Percentiles rank a stretch among this genome's conserved stretches.
Evolutionary conservation across 306 rosid species (phyloP).

Genomic region (Pterocarpus macrocarpus): DNA sequence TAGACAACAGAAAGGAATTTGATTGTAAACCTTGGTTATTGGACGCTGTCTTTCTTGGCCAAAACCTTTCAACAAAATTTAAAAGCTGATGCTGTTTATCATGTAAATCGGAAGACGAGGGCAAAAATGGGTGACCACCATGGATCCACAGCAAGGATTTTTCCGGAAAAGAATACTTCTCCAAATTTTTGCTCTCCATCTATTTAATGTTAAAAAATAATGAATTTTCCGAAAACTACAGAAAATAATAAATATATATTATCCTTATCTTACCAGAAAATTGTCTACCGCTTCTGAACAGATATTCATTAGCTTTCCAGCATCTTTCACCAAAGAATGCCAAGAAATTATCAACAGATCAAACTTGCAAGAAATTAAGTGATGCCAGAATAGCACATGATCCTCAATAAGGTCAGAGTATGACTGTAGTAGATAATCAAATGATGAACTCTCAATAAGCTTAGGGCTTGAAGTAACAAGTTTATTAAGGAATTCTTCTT

Average conservation of each 20-base stretch:
- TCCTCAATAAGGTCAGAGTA: constrained; percentile 69
- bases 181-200: constrained; percentile 64
- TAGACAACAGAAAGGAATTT: constrained; percentile 31
- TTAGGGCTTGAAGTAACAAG: constrained; percentile 56
- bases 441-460: constrained; percentile 67
- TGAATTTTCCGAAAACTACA: constrained; percentile 28
- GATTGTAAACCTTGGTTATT: constrained; percentile 58
- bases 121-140: constrained; percentile 91
- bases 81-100: constrained; percentile 64
- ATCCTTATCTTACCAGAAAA: constrained; percentile 67
- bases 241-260: neutral
- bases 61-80: constrained; percentile 63
- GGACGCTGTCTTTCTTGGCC: constrained; percentile 64
- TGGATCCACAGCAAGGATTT: constrained; percentile 83
- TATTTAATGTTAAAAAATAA: constrained; percentile 38
- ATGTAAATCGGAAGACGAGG: constrained; percentile 67
- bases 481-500: constrained; percentile 67
- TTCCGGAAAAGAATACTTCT: constrained; percentile 55
- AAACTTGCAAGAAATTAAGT: constrained; percentile 54
- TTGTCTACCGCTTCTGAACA: constrained; percentile 63
- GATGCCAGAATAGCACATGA: constrained; percentile 72
- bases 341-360: constrained; percentile 67
- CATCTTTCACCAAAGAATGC: constrained; percentile 72
- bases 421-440: constrained; percentile 56
- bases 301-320: constrained; percentile 57